Base-by-base conservation (phyloP, 495 filamentous ascomycete genomes). In the Aspergillus egyptiacus region DNA sequence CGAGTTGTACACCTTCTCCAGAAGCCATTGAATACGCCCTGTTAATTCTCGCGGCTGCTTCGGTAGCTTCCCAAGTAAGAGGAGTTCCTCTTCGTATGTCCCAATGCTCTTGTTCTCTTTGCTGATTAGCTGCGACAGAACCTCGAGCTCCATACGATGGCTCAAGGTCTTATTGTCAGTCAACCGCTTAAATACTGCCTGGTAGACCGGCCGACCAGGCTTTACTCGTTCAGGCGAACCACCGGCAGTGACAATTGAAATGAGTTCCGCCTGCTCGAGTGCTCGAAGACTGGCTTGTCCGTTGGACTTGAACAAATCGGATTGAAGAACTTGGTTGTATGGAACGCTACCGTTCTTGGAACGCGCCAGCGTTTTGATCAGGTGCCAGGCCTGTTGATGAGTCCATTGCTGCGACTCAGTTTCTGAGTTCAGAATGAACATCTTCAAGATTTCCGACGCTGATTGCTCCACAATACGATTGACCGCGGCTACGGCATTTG, bases 371-470 rank as follows among this genome's bases (percentile, higher is more conserved):
- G 73, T 62, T 57, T 85, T 88, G 61, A 97, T 82, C 2, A 98
- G 68, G 47, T 84, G 76, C 93, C 93, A 98, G 0, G 89, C 93
- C 65, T 96, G 93, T 61, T 91, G 82, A 19, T 78, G 71, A 1
- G 77, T 81, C 88, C 89, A 98, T 43, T 79, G 62, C 17, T 61
- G 57, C 67, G 45, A 74, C 71, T 35, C 54, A 1, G 59, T 59
- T 14, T 70, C 65, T 2, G 56, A 48, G 24, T 74, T 76, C 0
- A 96, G 72, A 22, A 97, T 76, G 70, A 90, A 97, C 74, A 95
- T 88, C 60, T 96, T 95, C 44, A 96, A 61, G 36, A 98, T 91
- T 62, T 97, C 94, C 2, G 84, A 85, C 8, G 89, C 83, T 7
- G 84, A 83, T 54, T 95, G 88, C 27, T 88, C 82, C 33, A 93